Evolutionary conservation across 805 yeast genomes (phyloP).

Genomic region (Starmerella kuoi): DNA sequence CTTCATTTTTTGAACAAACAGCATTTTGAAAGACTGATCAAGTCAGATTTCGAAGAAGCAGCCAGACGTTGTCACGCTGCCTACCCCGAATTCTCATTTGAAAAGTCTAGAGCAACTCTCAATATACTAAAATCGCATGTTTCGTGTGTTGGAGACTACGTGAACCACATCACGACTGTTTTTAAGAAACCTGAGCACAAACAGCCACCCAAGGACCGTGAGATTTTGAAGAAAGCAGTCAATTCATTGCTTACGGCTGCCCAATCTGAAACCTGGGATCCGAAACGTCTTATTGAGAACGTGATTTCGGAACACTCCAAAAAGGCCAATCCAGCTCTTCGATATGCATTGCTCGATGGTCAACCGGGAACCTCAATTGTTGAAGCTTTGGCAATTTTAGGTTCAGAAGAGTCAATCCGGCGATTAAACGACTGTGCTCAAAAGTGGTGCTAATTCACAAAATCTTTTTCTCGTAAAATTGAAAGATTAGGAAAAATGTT

Average conservation of each 20-base stretch:
- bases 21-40: slow-evolving; percentile 29
- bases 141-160: slow-evolving; percentile 43
- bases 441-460: background rate
- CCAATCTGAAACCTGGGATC: slow-evolving; percentile 3
- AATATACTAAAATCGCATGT: slow-evolving; percentile 38
- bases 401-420: slow-evolving; percentile 21
- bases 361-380: slow-evolving; percentile 60
- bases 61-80: slow-evolving; percentile 14
- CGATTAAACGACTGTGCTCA: slow-evolving; percentile 1
- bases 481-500: background rate
- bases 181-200: slow-evolving; percentile 9
- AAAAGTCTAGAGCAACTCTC: slow-evolving; percentile 34
- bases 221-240: slow-evolving; percentile 3
- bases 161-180: slow-evolving; percentile 29
- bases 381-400: slow-evolving; percentile 43
- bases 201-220: slow-evolving; percentile 7
- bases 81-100: slow-evolving; percentile 21
- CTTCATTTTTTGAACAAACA: slow-evolving; percentile 64
- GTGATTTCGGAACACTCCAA: slow-evolving; percentile 9
- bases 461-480: too few relatives aligned
- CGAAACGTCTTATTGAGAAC: slow-evolving; percentile 2
- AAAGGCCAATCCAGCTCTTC: slow-evolving; percentile 41
- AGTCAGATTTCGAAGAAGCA: slow-evolving; percentile 4
- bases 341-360: slow-evolving; percentile 62
- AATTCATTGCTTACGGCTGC: slow-evolving; percentile 2